Conservation (phyloP, 352 stramenopile genomes). For the Phytophthora palmivora region DNA sequence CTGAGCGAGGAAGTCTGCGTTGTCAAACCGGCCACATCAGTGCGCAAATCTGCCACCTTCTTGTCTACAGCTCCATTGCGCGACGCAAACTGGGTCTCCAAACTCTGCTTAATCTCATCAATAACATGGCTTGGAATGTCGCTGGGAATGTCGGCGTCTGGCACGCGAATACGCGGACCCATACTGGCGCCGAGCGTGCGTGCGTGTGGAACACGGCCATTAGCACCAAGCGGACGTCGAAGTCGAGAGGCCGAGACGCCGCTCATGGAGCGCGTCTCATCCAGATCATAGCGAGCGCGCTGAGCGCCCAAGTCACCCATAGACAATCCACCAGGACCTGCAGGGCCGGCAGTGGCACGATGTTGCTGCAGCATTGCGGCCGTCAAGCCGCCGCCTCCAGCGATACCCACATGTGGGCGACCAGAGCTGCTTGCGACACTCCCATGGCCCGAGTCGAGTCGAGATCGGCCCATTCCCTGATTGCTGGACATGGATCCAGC, state of each 20-base stretch:
- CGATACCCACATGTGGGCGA: constrained; percentile 41
- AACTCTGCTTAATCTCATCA: constrained; percentile 69
- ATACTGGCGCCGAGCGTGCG: constrained; percentile 31
- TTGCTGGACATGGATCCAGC: constrained; percentile 43
- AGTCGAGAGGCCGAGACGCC: constrained; percentile 35
- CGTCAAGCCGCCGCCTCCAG: constrained; percentile 42
- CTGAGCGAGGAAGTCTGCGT: constrained; percentile 48
- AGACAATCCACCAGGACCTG: constrained; percentile 2
- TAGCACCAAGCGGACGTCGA: constrained; percentile 25
- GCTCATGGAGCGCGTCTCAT: constrained; percentile 47
- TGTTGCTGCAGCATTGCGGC: constrained; percentile 51
- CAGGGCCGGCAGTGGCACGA: constrained; percentile 14
- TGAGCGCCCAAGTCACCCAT: constrained; percentile 28
- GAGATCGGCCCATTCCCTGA: constrained; percentile 19
- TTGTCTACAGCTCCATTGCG: constrained; percentile 69
- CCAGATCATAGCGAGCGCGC: constrained; percentile 29
- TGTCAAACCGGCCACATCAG: constrained; percentile 60
- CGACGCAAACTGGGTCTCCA: constrained; percentile 70
- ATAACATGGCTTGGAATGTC: constrained; percentile 55
- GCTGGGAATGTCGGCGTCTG: constrained; percentile 49
- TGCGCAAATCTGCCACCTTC: constrained; percentile 64
- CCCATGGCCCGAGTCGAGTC: constrained; percentile 29
- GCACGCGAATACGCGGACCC: constrained; percentile 51
- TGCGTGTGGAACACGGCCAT: constrained; percentile 30
- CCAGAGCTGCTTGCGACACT: constrained; percentile 23